Conservation (phyloP, 176 grass and related monocot species). For the Elaeis guineensis region DNA sequence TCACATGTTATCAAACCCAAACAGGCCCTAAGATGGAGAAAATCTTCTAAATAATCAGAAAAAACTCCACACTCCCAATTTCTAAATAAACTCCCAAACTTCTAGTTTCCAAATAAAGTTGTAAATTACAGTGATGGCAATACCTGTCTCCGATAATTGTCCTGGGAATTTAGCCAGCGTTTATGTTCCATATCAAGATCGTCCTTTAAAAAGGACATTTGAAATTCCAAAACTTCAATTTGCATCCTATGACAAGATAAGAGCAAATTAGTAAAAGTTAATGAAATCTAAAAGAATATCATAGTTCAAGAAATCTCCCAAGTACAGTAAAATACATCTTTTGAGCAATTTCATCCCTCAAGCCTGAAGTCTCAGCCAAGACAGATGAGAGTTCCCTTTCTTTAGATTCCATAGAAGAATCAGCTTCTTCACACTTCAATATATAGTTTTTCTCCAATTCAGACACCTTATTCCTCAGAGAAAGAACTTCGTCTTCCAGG, state of each 20-base stretch:
- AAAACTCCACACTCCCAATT: too few relatives aligned
- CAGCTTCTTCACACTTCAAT: slow-evolving; percentile 66
- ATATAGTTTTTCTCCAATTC: slow-evolving; percentile 73
- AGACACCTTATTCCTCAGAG: slow-evolving; percentile 59
- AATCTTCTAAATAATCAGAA: too few relatives aligned
- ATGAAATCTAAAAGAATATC: too few relatives aligned
- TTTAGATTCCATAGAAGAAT: slow-evolving; percentile 55
- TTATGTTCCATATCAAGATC: slow-evolving; percentile 65
- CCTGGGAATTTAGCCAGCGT: slow-evolving; percentile 71
- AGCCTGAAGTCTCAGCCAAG: slow-evolving; percentile 48
- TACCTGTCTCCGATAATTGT: slow-evolving; percentile 97
- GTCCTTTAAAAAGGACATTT: slow-evolving; percentile 59
- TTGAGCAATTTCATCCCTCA: slow-evolving; percentile 61
- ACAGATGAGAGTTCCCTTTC: slow-evolving; percentile 61
- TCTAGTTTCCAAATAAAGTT: too few relatives aligned
- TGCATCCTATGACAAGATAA: slow-evolving; percentile 34
- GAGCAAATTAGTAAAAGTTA: neutral
- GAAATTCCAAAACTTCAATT: slow-evolving; percentile 45
- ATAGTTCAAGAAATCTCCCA: neutral
- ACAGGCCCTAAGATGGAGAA: too few relatives aligned
- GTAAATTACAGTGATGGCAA: too few relatives aligned
- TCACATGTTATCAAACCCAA: too few relatives aligned
- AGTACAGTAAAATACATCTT: slow-evolving; percentile 52
- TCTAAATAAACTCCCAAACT: too few relatives aligned
- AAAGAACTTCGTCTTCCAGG: slow-evolving; percentile 65